A percentile compares a stretch with the other conserved stretches of the same genome.
Evolutionary conservation across 2,329 filamentous ascomycete species (phyloP).

Genomic region (Davidsoniella virescens): DNA sequence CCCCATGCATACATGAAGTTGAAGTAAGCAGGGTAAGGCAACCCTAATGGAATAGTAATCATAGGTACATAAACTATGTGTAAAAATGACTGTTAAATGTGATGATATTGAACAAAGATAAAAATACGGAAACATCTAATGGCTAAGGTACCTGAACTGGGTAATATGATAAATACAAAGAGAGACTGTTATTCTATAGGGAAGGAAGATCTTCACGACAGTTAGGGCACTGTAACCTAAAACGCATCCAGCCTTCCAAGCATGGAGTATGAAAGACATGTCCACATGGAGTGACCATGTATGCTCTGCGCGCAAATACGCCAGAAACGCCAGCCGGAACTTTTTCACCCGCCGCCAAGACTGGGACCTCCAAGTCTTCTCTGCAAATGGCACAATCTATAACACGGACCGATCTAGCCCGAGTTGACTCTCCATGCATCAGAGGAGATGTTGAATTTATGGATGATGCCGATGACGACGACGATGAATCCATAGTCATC

Average conservation of each 20-base stretch:
- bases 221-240: conserved; percentile 84
- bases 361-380: conserved; percentile 76
- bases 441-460: conserved; percentile 21
- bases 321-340: conserved; percentile 35
- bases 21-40: no score
- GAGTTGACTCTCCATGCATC: conserved; percentile 20
- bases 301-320: conserved; percentile 62
- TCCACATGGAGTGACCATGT: conserved; percentile 95
- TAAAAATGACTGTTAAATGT: no score
- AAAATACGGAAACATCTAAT: background rate
- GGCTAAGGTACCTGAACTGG: no score
- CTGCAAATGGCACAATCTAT: conserved; percentile 95
- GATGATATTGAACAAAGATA: background rate
- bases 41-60: no score
- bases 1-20: no score
- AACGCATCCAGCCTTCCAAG: conserved; percentile 91
- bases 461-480: conserved; percentile 3
- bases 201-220: conserved; percentile 82
- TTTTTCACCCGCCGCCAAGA: conserved; percentile 40
- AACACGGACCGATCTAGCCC: conserved; percentile 24
- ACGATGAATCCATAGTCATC: background rate
- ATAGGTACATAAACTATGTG: no score
- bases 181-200: conserved; percentile 32
- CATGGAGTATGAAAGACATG: conserved; percentile 91
- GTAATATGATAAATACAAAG: conserved; percentile 1